phyloP scores from a whole-genome alignment of 83 land plant species.

The Diphasiastrum complanatum region DNA sequence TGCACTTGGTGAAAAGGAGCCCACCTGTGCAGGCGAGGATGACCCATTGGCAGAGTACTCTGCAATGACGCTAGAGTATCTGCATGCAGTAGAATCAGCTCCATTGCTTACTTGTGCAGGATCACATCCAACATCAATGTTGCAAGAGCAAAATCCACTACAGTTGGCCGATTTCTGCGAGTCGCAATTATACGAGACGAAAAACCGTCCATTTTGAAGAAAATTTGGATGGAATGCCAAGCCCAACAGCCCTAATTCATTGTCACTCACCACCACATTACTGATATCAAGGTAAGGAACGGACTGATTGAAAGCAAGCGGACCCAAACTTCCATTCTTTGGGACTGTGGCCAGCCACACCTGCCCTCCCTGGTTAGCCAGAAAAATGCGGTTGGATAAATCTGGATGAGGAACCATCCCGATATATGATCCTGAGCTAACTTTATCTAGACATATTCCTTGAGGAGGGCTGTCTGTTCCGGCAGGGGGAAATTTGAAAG shows the following conservation, averaged over 20 bases:
- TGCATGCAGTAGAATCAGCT: constrained; percentile 59
- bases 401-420: constrained; percentile 81
- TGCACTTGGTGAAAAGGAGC: too few species aligned
- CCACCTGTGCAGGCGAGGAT: constrained; percentile 45
- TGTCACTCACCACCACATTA: constrained; percentile 35
- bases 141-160: constrained; percentile 75
- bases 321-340: constrained; percentile 40
- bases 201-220: constrained; percentile 76
- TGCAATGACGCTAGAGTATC: constrained; percentile 60
- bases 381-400: constrained; percentile 72
- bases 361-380: constrained; percentile 58
- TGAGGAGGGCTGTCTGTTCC: constrained; percentile 26
- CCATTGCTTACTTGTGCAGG: constrained; percentile 45
- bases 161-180: constrained; percentile 47
- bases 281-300: constrained; percentile 73
- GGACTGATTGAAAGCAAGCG: constrained; percentile 42
- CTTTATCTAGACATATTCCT: constrained; percentile 71
- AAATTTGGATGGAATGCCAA: constrained; percentile 88
- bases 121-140: constrained; percentile 56
- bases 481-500: constrained; percentile 32
- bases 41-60: constrained; percentile 62
- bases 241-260: constrained; percentile 72
- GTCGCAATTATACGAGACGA: constrained; percentile 84
- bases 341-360: constrained; percentile 71
- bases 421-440: constrained; percentile 51